Conservation (phyloP, 2,329 filamentous ascomycete genomes). For the Malbranchea zuffiana region DNA sequence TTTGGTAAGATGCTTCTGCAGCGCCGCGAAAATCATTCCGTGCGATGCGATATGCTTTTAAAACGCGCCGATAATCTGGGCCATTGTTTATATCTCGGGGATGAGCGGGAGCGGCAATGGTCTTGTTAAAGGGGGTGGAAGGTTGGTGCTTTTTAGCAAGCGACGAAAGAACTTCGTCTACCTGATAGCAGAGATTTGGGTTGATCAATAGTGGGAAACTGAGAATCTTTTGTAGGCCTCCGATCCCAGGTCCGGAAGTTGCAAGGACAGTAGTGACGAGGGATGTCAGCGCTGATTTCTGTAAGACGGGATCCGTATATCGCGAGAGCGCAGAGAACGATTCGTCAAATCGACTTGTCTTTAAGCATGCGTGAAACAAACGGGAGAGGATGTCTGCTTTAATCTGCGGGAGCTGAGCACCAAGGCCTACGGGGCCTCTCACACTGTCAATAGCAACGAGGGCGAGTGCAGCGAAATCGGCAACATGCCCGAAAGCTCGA, state of each 20-base stretch:
- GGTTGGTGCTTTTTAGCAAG: conserved; percentile 60
- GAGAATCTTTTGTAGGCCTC: conserved; percentile 51
- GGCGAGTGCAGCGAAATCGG: conserved; percentile 69
- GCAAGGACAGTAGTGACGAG: conserved; percentile 44
- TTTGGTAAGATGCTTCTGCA: conserved; percentile 46
- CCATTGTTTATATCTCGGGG: conserved; percentile 29
- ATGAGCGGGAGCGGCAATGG: conserved; percentile 2
- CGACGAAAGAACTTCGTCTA: conserved; percentile 66
- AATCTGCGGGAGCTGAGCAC: conserved; percentile 29
- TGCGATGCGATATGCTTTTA: conserved; percentile 82
- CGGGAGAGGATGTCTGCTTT: conserved; percentile 67
- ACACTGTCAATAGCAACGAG: conserved; percentile 48
- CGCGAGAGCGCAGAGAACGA: conserved; percentile 70
- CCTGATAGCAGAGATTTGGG: conserved; percentile 60
- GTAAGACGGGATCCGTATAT: conserved; percentile 60
- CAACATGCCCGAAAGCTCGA: conserved; percentile 66
- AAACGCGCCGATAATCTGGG: conserved; percentile 71
- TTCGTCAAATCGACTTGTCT: conserved; percentile 67
- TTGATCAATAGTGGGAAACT: conserved; percentile 55
- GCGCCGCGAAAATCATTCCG: conserved; percentile 77
- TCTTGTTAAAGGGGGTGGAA: conserved; percentile 31
- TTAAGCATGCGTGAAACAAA: conserved; percentile 70
- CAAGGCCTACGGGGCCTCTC: conserved; percentile 23
- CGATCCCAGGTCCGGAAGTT: conserved; percentile 29
- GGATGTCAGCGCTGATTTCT: conserved; percentile 58